Base-by-base conservation (phyloP, 2,329 filamentous ascomycete genomes). In the Pyrenophora teres region DNA sequence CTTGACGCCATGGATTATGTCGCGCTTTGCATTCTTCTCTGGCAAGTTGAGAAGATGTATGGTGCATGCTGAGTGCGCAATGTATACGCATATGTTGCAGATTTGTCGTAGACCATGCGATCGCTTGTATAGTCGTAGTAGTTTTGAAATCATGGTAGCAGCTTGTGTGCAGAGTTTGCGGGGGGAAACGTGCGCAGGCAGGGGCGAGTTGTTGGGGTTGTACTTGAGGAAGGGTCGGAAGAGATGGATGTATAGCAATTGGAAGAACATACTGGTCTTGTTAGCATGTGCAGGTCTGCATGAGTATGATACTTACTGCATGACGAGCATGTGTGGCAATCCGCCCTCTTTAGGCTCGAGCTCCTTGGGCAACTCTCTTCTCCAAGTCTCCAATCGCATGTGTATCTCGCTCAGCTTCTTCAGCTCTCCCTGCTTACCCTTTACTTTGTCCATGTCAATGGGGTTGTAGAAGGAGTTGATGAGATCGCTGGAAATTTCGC, bases 141-240 rank as follows among this genome's bases (percentile, higher is more conserved):
- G 79, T 68, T 97, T 97, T 0, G 92, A 97, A 48, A 97, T 94
- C 58, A 87, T 87, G 2, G 87, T 86, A 0, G 94, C 93, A 46
- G 94, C 92, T 67, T 93, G 89, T 0, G 92, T 94, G 75, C 93
- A 97, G 46, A 96, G 85, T 61, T 92, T 91, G 15, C 93, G 86
- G 0, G 94, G 93, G 6, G 92, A 97, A 15, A 97, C 89, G 64
- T 96, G 91, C 2, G 86, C 77, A 3, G 92, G 93, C 1, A 97
- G 81, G 0, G 92, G 93, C 0, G 92, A 96, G 1, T 86, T 87
- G 6, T 84, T 78, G 41, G 89, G 90, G 3, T 85, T 88, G 69
- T 97, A 97, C 72, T 94, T 96, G 43, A 97, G 81, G 69, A 97
- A 97, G 0, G 94, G 93, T 4, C 93, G 86, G 78, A 97, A 97